Evolutionary conservation across 2,329 filamentous ascomycete genomes (phyloP).

Genomic region (Remersonia thermophila): DNA sequence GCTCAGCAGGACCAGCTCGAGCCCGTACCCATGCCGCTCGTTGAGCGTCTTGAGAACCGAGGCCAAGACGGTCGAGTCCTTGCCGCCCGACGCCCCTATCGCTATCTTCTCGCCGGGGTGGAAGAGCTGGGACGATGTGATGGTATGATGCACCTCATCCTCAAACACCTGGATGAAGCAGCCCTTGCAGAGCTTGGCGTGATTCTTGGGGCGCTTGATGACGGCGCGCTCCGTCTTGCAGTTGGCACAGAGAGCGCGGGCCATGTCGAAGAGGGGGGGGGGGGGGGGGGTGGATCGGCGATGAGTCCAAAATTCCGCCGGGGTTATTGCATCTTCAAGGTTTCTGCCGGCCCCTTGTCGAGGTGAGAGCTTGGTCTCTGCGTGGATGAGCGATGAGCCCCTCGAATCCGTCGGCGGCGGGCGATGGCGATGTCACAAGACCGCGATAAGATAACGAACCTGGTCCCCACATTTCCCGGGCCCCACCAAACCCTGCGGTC

Average conservation of each 20-base stretch:
- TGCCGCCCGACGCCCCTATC: constrained; percentile 92
- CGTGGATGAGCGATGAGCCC: too few species aligned
- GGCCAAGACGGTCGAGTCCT: constrained; percentile 92
- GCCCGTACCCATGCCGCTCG: constrained; percentile 72
- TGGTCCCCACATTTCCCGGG: too few species aligned
- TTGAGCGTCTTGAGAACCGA: constrained; percentile 92
- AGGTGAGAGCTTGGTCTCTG: too few species aligned
- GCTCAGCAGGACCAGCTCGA: constrained; percentile 76
- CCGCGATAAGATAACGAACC: too few species aligned
- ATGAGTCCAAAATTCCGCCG: too few species aligned
- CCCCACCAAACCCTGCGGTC: too few species aligned
- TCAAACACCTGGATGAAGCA: constrained; percentile 88
- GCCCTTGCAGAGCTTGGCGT: constrained; percentile 78
- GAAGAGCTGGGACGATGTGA: constrained; percentile 71
- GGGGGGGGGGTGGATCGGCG: too few species aligned
- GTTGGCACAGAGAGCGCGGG: constrained; percentile 60
- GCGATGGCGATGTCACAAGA: too few species aligned
- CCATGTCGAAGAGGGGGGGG: constrained; percentile 42
- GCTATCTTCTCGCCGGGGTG: constrained; percentile 72
- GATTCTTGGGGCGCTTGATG: constrained; percentile 88
- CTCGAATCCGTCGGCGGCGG: too few species aligned
- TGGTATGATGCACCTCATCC: constrained; percentile 86
- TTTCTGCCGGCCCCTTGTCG: too few species aligned
- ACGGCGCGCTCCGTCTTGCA: constrained; percentile 70
- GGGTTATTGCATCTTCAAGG: background rate